Evolutionary conservation across 1,284 basidiomycete genomes (phyloP).

Genomic region (Marasmius sp.): DNA sequence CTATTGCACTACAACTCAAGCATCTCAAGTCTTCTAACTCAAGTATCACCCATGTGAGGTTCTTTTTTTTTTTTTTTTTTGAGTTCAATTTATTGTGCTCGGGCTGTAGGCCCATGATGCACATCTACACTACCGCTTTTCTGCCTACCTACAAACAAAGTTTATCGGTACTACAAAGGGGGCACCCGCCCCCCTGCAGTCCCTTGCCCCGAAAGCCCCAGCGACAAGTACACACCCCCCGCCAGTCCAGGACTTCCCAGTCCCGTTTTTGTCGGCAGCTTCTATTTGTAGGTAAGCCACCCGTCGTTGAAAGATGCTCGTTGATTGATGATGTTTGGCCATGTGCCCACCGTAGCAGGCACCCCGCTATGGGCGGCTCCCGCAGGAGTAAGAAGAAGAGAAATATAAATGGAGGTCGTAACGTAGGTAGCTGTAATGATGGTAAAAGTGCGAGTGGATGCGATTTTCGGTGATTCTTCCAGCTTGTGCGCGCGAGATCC

Average conservation of each 20-base stretch:
- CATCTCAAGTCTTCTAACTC: too few relatives aligned
- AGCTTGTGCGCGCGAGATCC: too few relatives aligned
- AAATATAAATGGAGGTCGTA: too few relatives aligned
- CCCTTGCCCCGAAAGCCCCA: background rate
- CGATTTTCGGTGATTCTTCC: too few relatives aligned
- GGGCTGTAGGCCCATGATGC: background rate
- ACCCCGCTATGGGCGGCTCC: too few relatives aligned
- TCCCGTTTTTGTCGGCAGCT: background rate
- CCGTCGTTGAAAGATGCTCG: background rate
- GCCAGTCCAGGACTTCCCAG: background rate
- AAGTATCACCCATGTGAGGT: too few relatives aligned
- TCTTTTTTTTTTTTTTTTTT: conserved; percentile 3
- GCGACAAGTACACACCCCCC: background rate
- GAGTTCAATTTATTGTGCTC: background rate
- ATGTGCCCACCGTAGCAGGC: background rate
- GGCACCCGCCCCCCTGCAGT: background rate
- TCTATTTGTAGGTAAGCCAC: background rate
- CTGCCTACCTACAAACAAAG: background rate
- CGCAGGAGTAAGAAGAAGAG: too few relatives aligned
- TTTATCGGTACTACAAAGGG: background rate
- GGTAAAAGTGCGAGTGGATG: too few relatives aligned
- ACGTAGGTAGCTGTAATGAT: too few relatives aligned
- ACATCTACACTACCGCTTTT: background rate
- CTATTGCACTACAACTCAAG: too few relatives aligned
- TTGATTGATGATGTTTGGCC: background rate